These are phyloP conservation scores for Claviceps spartinae DNA, from an alignment of 2,329 filamentous ascomycete species.

Conservation along the genomic window DNA sequence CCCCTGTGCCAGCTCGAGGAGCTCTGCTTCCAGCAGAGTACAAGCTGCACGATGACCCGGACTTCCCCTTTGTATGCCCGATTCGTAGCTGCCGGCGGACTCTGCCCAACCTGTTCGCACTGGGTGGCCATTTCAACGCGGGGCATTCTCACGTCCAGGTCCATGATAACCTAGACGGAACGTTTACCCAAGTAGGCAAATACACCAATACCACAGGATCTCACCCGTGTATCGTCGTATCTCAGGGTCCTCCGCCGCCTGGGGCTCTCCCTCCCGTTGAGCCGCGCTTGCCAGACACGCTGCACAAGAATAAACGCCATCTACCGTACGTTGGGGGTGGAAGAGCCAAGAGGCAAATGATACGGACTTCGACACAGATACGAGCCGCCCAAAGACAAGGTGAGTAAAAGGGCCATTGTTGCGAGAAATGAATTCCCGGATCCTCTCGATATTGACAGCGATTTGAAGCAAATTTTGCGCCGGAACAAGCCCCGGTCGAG, in stretches of 20 bases:
- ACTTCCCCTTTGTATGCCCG: slow-evolving; percentile 21
- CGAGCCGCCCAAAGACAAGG: neutral
- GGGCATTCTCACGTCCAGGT: slow-evolving; percentile 15
- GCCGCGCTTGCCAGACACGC: neutral
- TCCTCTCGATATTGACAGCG: neutral
- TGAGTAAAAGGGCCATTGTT: neutral
- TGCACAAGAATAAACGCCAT: neutral
- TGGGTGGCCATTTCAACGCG: slow-evolving; percentile 16
- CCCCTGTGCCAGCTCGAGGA: slow-evolving; percentile 10
- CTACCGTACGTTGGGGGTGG: neutral
- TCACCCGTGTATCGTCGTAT: slow-evolving; percentile 17
- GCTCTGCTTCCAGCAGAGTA: slow-evolving; percentile 21
- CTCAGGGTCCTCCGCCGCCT: slow-evolving; percentile 12
- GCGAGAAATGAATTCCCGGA: neutral
- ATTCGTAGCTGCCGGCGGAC: slow-evolving; percentile 22
- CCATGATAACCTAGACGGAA: slow-evolving; percentile 30
- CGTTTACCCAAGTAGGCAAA: slow-evolving; percentile 17
- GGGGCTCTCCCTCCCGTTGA: slow-evolving; percentile 7
- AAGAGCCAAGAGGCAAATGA: neutral
- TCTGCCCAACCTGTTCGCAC: slow-evolving; percentile 11
- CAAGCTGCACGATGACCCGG: slow-evolving; percentile 11
- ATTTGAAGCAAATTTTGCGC: no score
- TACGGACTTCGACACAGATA: neutral
- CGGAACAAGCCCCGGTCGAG: no score
- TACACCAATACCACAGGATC: slow-evolving; percentile 12